These are phyloP conservation scores for Xylaria sp. DNA, from an alignment of 2,329 filamentous ascomycete species.

Conservation along the genomic window DNA sequence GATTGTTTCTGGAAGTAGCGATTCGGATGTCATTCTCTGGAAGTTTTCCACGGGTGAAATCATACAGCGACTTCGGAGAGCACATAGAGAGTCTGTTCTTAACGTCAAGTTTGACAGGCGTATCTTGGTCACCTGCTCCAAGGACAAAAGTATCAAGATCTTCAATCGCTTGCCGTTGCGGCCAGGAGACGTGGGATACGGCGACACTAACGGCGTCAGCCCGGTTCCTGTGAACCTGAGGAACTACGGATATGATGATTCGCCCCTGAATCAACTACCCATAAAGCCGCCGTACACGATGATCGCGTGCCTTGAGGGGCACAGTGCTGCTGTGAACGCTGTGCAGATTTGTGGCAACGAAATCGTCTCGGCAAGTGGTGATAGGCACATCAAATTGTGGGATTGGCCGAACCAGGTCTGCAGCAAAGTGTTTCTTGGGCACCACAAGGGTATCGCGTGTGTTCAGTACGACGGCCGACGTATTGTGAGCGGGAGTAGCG, in stretches of 20 bases:
- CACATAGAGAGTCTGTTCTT: conserved; percentile 87
- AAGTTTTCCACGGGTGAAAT: conserved; percentile 87
- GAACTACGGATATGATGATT: conserved; percentile 56
- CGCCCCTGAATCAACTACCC: conserved; percentile 50
- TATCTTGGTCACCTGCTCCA: conserved; percentile 94
- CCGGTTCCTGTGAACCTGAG: conserved; percentile 56
- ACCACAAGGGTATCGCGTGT: conserved; percentile 94
- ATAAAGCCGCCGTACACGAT: conserved; percentile 69
- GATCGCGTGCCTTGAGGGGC: conserved; percentile 79
- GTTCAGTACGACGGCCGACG: conserved; percentile 94
- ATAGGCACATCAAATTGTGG: conserved; percentile 94
- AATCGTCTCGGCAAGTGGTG: conserved; percentile 92
- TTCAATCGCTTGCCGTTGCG: conserved; percentile 80
- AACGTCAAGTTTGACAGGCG: conserved; percentile 91
- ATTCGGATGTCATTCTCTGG: conserved; percentile 90
- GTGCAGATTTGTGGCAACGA: conserved; percentile 86
- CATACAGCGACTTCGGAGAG: conserved; percentile 72
- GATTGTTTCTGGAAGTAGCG: conserved; percentile 93
- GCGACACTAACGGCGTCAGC: conserved; percentile 46
- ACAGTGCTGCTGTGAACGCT: conserved; percentile 91
- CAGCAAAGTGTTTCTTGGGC: conserved; percentile 78
- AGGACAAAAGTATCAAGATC: conserved; percentile 95
- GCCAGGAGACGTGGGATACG: conserved; percentile 61
- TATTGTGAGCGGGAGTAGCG: conserved; percentile 94
- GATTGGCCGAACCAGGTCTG: conserved; percentile 80